These are phyloP conservation scores for Lentithecium fluviatile DNA, from an alignment of 495 filamentous ascomycete species.

Conservation along the genomic window DNA sequence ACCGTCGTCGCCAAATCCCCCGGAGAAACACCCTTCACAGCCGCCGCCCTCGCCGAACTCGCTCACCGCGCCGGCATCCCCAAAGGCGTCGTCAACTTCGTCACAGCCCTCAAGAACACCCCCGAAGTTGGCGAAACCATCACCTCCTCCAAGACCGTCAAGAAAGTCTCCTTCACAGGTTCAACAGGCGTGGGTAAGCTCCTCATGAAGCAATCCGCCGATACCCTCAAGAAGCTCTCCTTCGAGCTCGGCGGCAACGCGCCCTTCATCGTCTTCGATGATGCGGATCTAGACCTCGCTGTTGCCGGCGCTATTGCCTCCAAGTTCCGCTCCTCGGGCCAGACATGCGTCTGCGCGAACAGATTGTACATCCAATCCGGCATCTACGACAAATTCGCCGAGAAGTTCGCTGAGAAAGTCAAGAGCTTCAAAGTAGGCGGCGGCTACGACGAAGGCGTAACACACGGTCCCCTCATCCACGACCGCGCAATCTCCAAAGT, in stretches of 20 bases:
- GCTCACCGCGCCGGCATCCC: constrained; percentile 60
- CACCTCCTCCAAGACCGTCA: constrained; percentile 62
- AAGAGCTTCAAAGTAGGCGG: constrained; percentile 46
- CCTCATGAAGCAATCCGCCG: constrained; percentile 58
- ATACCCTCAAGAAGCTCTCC: constrained; percentile 68
- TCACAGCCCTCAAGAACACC: constrained; percentile 63
- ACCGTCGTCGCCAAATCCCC: constrained; percentile 67
- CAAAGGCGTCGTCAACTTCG: constrained; percentile 58
- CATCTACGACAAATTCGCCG: constrained; percentile 49
- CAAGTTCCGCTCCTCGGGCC: constrained; percentile 68
- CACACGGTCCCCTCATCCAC: constrained; percentile 49
- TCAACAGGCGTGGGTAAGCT: constrained; percentile 64
- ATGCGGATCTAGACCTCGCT: constrained; percentile 66
- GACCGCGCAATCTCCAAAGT: constrained; percentile 46
- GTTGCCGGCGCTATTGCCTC: constrained; percentile 58
- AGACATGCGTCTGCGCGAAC: constrained; percentile 75
- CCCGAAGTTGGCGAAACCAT: constrained; percentile 63
- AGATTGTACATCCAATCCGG: constrained; percentile 64
- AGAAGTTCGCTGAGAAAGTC: constrained; percentile 44
- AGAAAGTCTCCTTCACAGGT: constrained; percentile 75
- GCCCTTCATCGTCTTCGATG: constrained; percentile 72
- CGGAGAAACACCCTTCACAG: constrained; percentile 62
- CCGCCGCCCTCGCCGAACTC: constrained; percentile 56
- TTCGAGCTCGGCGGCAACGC: constrained; percentile 76
- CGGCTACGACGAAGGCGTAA: constrained; percentile 46